Conservation (phyloP, 192 early-diverging fungal species). For the Backusella sp. region DNA sequence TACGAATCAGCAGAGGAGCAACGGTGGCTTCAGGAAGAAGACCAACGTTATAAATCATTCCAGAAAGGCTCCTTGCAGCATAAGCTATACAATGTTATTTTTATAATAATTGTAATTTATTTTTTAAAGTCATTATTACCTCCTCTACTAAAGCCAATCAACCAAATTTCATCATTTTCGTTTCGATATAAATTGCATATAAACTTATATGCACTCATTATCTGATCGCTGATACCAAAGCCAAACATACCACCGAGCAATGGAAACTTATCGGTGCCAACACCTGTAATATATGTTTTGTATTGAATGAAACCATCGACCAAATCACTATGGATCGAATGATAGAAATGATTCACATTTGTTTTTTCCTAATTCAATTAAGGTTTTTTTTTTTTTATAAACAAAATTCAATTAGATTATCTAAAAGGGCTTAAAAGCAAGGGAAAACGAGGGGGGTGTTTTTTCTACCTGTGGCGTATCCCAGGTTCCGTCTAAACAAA, state of each 20-base stretch:
- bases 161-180: conserved; percentile 23
- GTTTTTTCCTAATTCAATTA: conserved; percentile 12
- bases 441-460: not conserved
- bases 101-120: not conserved
- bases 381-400: not conserved
- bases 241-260: conserved; percentile 22
- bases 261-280: conserved; percentile 8
- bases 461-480: not conserved
- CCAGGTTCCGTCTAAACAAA: conserved; percentile 15
- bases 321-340: not conserved
- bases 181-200: conserved; percentile 7
- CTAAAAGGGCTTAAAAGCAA: not conserved
- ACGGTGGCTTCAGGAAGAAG: conserved; percentile 2
- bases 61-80: conserved; percentile 22
- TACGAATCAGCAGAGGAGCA: not conserved
- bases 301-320: conserved; percentile 3
- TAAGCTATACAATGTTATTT: conserved; percentile 12
- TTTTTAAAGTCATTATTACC: conserved; percentile 4
- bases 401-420: not conserved
- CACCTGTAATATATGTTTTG: conserved; percentile 12
- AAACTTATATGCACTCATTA: conserved; percentile 20
- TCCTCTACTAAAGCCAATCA: conserved; percentile 29
- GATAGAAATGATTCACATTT: conserved; percentile 9
- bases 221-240: conserved; percentile 17
- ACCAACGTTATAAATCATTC: conserved; percentile 30